Conservation (phyloP, 2,329 filamentous ascomycete species). For the Pseudogymnoascus sp. region DNA sequence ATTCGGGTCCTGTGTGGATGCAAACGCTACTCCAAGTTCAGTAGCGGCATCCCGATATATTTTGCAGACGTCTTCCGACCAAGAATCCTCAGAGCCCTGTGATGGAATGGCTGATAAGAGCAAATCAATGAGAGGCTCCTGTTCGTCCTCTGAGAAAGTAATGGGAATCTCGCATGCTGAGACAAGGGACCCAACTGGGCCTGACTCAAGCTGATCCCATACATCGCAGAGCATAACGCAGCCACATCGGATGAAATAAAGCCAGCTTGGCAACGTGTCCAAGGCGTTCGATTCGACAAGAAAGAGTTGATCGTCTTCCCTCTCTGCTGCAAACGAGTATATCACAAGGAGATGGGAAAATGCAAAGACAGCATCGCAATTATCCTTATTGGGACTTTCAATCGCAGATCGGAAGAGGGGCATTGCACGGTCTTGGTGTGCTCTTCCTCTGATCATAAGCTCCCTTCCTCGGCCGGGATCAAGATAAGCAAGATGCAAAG, state of each 20-base stretch:
- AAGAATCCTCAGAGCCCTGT: constrained; percentile 6
- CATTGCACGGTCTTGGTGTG: constrained; percentile 15
- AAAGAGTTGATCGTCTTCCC: constrained; percentile 16
- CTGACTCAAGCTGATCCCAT: constrained; percentile 15
- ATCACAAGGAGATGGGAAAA: constrained; percentile 18
- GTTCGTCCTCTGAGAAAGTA: background rate
- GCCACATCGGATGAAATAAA: constrained; percentile 17
- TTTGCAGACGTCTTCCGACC: constrained; percentile 9
- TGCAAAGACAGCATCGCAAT: constrained; percentile 16
- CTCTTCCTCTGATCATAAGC: constrained; percentile 13
- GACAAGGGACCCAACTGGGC: constrained; percentile 13
- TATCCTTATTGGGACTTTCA: constrained; percentile 11
- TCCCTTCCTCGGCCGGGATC: constrained; percentile 7
- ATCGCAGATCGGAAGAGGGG: constrained; percentile 15
- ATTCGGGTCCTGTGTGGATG: constrained; percentile 8
- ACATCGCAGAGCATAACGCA: constrained; percentile 17
- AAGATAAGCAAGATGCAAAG: constrained; percentile 18
- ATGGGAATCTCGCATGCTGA: constrained; percentile 15
- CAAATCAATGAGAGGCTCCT: background rate
- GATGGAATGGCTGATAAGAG: constrained; percentile 11
- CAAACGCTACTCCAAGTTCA: constrained; percentile 16
- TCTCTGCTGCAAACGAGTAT: constrained; percentile 18
- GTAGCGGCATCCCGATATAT: constrained; percentile 14
- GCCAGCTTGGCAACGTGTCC: constrained; percentile 16
- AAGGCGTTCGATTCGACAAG: constrained; percentile 10